Conservation (phyloP, 2,329 filamentous ascomycete genomes). For the Dactylellina cionopaga region DNA sequence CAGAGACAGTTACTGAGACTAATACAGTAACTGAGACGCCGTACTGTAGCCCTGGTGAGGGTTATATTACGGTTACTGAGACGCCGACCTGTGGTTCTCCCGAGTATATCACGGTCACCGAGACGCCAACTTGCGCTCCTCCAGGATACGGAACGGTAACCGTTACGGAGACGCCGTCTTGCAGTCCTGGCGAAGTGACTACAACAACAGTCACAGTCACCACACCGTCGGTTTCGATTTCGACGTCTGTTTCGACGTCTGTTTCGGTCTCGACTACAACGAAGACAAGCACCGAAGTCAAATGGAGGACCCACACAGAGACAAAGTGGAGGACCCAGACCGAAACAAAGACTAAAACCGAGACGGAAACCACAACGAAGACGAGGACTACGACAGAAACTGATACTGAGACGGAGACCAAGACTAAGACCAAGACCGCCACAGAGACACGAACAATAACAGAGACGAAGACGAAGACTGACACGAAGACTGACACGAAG, state of each 20-base stretch:
- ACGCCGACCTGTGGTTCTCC: background rate
- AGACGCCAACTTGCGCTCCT: background rate
- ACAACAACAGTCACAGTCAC: background rate
- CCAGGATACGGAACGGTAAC: background rate
- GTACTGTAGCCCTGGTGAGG: no score
- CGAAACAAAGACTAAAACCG: constrained; percentile 25
- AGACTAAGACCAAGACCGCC: constrained; percentile 9
- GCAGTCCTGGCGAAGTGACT: background rate
- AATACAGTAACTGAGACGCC: background rate
- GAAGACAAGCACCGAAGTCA: background rate
- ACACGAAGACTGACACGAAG: constrained; percentile 2
- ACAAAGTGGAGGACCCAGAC: constrained; percentile 13
- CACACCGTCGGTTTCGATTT: background rate
- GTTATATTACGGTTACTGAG: no score
- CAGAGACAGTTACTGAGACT: no score
- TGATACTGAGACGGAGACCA: background rate
- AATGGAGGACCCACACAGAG: constrained; percentile 3
- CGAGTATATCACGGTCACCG: background rate
- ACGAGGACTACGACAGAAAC: constrained; percentile 9
- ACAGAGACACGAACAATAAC: constrained; percentile 9
- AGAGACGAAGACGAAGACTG: background rate
- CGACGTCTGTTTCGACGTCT: background rate
- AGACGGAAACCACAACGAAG: constrained; percentile 9
- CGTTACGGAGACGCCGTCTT: background rate
- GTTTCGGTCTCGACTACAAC: constrained; percentile 19